A percentile compares a stretch with the other conserved stretches of the same genome.
Conservation (phyloP, 1,139 yeast species). For the Scheffersomyces stambukii region DNA sequence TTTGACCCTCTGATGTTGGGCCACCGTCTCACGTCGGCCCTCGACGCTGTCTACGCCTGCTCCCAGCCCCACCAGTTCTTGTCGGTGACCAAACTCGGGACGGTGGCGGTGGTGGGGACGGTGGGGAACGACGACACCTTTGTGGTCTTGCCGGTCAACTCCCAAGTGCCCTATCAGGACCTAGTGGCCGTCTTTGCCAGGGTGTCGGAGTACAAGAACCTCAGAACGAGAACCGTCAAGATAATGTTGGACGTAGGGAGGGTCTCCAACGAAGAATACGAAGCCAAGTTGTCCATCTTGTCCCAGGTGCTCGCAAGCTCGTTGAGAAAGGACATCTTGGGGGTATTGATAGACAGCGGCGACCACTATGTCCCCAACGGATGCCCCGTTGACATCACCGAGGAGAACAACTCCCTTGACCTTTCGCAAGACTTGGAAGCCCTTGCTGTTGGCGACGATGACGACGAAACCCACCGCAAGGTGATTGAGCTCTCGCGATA, state of each 20-base stretch:
- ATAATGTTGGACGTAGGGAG: constrained; percentile 30
- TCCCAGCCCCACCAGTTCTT: constrained; percentile 39
- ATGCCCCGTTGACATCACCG: constrained; percentile 8
- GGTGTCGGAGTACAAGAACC: constrained; percentile 17
- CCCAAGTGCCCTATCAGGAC: constrained; percentile 13
- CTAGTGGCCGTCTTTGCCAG: constrained; percentile 14
- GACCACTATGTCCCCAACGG: constrained; percentile 24
- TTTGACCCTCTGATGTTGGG: constrained; percentile 20
- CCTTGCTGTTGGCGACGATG: constrained; percentile 1
- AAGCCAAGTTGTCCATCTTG: constrained; percentile 13
- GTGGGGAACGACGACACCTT: constrained; percentile 44
- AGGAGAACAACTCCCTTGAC: too few relatives aligned
- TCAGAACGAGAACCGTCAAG: constrained; percentile 16
- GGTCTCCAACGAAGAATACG: constrained; percentile 16
- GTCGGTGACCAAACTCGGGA: constrained; percentile 40
- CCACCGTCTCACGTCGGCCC: constrained; percentile 28
- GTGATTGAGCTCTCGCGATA: too few relatives aligned
- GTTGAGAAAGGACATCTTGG: constrained; percentile 20
- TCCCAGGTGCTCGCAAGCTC: constrained; percentile 11
- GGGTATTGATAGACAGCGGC: constrained; percentile 40
- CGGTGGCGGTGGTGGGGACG: constrained; percentile 43
- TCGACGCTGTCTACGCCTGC: constrained; percentile 40
- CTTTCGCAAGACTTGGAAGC: too few relatives aligned
- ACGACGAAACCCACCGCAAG: too few relatives aligned
- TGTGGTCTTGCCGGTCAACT: constrained; percentile 25